These are phyloP conservation scores for Eucalyptus tenuipes DNA, from an alignment of 345 rosid species.

Conservation along the genomic window DNA sequence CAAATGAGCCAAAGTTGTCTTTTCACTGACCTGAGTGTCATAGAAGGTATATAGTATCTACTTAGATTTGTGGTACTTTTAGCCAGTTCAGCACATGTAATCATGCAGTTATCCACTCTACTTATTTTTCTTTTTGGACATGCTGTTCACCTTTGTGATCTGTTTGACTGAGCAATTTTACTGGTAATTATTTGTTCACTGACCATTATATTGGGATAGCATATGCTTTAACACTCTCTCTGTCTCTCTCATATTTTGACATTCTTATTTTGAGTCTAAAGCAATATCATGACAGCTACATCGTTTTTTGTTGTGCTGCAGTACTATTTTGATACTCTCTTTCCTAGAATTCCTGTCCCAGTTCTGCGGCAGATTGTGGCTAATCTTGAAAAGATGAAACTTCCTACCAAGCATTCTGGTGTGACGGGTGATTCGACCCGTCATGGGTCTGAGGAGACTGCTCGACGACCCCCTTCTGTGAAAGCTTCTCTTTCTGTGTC, in stretches of 20 bases:
- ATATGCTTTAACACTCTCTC: neutral
- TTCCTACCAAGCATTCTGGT: constrained; percentile 71
- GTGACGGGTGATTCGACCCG: constrained; percentile 65
- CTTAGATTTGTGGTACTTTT: neutral
- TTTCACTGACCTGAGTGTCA: neutral
- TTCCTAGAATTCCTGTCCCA: constrained; percentile 96
- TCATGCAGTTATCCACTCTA: neutral
- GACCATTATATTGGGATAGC: neutral
- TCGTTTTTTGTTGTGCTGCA: constrained; percentile 17
- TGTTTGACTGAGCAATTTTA: neutral
- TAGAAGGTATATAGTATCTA: neutral
- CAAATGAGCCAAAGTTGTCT: neutral
- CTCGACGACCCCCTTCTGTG: constrained; percentile 97
- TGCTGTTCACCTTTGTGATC: neutral
- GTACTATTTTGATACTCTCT: constrained; percentile 95
- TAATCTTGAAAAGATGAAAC: constrained; percentile 88
- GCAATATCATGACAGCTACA: neutral
- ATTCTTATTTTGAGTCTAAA: neutral
- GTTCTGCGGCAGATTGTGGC: constrained; percentile 72
- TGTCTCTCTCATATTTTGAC: neutral
- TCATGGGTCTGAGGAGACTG: constrained; percentile 90
- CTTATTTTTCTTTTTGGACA: neutral
- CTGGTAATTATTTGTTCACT: neutral
- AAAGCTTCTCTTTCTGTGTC: constrained; percentile 99
- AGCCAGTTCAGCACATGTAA: neutral